A percentile compares a stretch with the other conserved stretches of the same genome.
These are phyloP conservation scores for Colletotrichum acutatum DNA, from an alignment of 2,329 filamentous ascomycete species.

Conservation along the genomic window DNA sequence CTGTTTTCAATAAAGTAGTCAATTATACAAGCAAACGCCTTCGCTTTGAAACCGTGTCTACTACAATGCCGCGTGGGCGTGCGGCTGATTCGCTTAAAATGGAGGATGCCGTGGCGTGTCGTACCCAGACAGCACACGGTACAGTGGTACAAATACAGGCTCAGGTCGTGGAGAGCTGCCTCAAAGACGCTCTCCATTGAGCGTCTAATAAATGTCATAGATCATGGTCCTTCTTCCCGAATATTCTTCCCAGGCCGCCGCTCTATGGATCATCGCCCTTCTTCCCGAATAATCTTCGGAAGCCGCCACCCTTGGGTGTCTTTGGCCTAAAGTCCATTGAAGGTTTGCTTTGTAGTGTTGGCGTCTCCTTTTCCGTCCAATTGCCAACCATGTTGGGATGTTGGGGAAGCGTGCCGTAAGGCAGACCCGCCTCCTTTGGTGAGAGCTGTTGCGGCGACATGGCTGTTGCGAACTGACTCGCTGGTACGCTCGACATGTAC, in stretches of 20 bases:
- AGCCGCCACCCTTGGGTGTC: constrained; percentile 48
- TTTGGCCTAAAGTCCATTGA: constrained; percentile 42
- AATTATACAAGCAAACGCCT: not conserved
- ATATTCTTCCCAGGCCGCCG: constrained; percentile 52
- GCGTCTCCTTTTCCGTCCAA: constrained; percentile 34
- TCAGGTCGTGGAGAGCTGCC: not conserved
- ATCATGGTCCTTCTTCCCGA: constrained; percentile 45
- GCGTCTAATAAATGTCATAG: constrained; percentile 3
- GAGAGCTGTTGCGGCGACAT: constrained; percentile 32
- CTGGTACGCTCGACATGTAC: constrained; percentile 28
- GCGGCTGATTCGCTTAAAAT: not conserved
- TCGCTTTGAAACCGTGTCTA: constrained; percentile 14
- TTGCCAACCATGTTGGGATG: constrained; percentile 31
- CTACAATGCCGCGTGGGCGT: not conserved
- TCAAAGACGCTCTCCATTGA: not conserved
- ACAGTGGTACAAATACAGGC: not conserved
- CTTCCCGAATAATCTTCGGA: constrained; percentile 54
- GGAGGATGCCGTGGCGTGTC: not conserved
- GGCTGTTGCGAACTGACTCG: constrained; percentile 30
- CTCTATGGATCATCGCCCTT: constrained; percentile 41
- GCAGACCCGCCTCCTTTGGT: constrained; percentile 21
- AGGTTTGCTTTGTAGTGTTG: constrained; percentile 33
- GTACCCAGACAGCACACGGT: not conserved
- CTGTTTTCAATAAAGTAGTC: not conserved
- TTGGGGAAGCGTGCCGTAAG: constrained; percentile 32